These are phyloP conservation scores for Blastobotrys parvus DNA, from an alignment of 805 yeast species.

Conservation along the genomic window DNA sequence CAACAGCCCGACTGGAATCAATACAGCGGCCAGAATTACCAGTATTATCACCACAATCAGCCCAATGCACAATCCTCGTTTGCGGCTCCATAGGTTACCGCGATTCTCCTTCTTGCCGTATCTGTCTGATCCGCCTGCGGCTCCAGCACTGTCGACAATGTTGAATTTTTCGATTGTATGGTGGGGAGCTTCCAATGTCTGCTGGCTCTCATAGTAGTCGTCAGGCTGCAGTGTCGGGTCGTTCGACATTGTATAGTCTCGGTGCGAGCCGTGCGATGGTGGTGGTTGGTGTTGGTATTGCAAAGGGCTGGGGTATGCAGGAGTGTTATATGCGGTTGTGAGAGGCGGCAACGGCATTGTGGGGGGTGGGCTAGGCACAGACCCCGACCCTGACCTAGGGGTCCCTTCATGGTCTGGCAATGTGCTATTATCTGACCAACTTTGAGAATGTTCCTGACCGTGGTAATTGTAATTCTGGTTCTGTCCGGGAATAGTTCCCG, in stretches of 20 bases:
- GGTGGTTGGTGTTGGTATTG: too few relatives aligned
- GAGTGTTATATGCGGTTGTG: not conserved
- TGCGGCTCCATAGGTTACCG: too few relatives aligned
- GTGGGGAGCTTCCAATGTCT: not conserved
- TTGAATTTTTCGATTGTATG: not conserved
- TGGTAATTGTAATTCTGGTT: too few relatives aligned
- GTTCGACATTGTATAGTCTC: too few relatives aligned
- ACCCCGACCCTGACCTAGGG: too few relatives aligned
- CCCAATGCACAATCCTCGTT: slow-evolving; percentile 4
- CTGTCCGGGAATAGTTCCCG: not conserved
- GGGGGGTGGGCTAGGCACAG: too few relatives aligned
- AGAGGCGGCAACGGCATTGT: too few relatives aligned
- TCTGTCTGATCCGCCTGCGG: not conserved
- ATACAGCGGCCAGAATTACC: slow-evolving; percentile 21
- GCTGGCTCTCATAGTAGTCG: not conserved
- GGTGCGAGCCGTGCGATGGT: too few relatives aligned
- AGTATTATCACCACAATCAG: slow-evolving; percentile 8
- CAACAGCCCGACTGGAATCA: slow-evolving; percentile 24
- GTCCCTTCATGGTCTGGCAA: too few relatives aligned
- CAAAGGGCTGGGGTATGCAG: not conserved
- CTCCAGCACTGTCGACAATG: not conserved
- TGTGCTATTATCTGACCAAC: too few relatives aligned
- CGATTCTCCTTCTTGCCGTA: slow-evolving; percentile 2
- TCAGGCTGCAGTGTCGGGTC: not conserved
- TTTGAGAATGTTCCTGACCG: too few relatives aligned